Evolutionary conservation across 805 yeast species (phyloP).

Genomic region (Maudiozyma bulderi): DNA sequence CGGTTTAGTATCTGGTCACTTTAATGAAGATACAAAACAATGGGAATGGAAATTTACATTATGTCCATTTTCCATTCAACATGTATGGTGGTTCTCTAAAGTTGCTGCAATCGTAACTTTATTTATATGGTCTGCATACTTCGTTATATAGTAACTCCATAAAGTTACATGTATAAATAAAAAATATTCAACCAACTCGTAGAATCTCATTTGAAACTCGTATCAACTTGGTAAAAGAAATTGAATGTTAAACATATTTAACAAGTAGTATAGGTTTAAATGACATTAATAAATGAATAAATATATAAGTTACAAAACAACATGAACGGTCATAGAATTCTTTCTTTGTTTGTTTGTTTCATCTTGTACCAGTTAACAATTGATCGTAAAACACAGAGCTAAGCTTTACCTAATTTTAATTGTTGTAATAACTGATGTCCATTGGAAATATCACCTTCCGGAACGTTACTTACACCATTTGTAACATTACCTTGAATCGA

Average conservation of each 20-base stretch:
- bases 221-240: too few relatives aligned
- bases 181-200: not conserved
- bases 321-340: too few relatives aligned
- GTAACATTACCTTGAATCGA: not conserved
- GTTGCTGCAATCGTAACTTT: conserved; percentile 37
- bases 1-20: conserved; percentile 74
- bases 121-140: conserved; percentile 29
- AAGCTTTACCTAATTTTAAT: conserved; percentile 17
- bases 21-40: conserved; percentile 30
- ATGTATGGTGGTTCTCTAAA: conserved; percentile 91
- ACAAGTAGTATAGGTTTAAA: not conserved
- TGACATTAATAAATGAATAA: not conserved
- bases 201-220: not conserved
- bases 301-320: not conserved
- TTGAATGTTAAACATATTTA: too few relatives aligned
- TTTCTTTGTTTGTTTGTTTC: too few relatives aligned
- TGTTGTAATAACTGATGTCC: conserved; percentile 27
- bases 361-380: too few relatives aligned
- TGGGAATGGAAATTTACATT: conserved; percentile 65
- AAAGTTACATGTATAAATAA: not conserved
- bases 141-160: conserved; percentile 3
- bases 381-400: not conserved
- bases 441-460: conserved; percentile 10
- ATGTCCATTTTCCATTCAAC: conserved; percentile 82
- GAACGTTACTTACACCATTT: not conserved